Percentiles rank a stretch among this genome's conserved stretches.
Conservation (phyloP, 1,139 yeast species). For the Sugiyamaella japonica region DNA sequence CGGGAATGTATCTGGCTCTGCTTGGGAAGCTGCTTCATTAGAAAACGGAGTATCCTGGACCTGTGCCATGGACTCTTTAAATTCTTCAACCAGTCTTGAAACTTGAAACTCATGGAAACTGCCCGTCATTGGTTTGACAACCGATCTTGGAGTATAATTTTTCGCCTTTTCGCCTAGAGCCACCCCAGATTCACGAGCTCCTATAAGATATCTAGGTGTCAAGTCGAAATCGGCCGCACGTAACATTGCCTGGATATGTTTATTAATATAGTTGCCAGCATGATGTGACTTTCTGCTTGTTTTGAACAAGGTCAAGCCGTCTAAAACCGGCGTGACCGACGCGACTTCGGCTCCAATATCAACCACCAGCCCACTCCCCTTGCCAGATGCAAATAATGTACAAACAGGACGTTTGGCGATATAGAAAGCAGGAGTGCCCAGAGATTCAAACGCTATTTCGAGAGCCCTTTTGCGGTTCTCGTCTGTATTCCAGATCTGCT, state of each 20-base stretch:
- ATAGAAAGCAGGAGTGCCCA: conserved; percentile 82
- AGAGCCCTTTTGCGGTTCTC: conserved; percentile 69
- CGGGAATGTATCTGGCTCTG: conserved; percentile 22
- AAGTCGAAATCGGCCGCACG: conserved; percentile 27
- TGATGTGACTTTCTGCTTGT: conserved; percentile 34
- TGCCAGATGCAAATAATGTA: conserved; percentile 88
- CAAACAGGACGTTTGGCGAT: conserved; percentile 85
- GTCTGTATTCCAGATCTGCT: conserved; percentile 80
- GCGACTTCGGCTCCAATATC: conserved; percentile 86
- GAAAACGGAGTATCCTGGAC: conserved; percentile 46
- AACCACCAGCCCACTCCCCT: conserved; percentile 89
- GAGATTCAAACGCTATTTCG: conserved; percentile 71
- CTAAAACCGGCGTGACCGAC: conserved; percentile 89
- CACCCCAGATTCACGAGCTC: conserved; percentile 33
- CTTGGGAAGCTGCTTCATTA: conserved; percentile 17
- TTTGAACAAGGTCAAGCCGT: conserved; percentile 79
- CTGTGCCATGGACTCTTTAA: conserved; percentile 60
- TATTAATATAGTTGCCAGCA: conserved; percentile 43
- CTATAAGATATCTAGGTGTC: conserved; percentile 41
- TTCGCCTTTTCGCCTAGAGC: conserved; percentile 40
- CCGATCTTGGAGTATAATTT: conserved; percentile 40
- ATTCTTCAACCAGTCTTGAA: conserved; percentile 49
- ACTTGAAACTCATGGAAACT: conserved; percentile 38
- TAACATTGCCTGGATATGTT: conserved; percentile 33
- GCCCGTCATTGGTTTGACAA: conserved; percentile 29